Conservation (phyloP, 225 moss, liverwort and hornwort genomes). For the Straminergon stramineum region DNA sequence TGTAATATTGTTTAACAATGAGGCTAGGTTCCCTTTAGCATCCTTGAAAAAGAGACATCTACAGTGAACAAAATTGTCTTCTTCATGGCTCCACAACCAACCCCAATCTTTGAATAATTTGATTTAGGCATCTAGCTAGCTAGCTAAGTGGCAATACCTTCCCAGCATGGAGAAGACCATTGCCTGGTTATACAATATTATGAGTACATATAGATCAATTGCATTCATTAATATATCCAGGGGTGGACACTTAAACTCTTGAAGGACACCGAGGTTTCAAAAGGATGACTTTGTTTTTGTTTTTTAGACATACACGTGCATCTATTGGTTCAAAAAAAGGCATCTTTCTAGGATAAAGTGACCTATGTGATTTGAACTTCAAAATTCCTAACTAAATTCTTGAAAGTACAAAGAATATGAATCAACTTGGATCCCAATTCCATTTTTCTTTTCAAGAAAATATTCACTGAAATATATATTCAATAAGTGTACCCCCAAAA, state of each 20-base stretch:
- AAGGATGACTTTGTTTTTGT: background rate
- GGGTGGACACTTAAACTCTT: background rate
- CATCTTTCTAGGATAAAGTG: background rate
- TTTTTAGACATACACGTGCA: fast-evolving
- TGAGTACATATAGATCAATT: background rate
- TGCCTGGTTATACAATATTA: background rate
- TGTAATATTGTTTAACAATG: too few species aligned
- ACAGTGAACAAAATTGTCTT: background rate
- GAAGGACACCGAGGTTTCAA: fast-evolving
- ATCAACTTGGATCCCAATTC: background rate
- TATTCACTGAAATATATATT: too few species aligned
- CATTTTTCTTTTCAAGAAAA: background rate
- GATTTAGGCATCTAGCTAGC: background rate
- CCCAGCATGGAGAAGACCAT: fast-evolving
- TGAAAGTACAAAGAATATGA: background rate
- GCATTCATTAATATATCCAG: background rate
- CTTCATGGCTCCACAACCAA: background rate
- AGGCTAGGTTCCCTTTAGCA: too few species aligned
- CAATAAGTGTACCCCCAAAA: background rate
- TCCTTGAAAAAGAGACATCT: background rate
- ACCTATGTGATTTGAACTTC: background rate
- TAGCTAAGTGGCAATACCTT: background rate
- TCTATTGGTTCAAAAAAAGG: background rate
- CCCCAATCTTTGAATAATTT: background rate
- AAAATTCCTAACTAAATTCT: background rate